A percentile compares a stretch with the other conserved stretches of the same genome.
These are phyloP conservation scores for Litsea cubeba DNA, from an alignment of 164 flowering plant species.

Conservation along the genomic window DNA sequence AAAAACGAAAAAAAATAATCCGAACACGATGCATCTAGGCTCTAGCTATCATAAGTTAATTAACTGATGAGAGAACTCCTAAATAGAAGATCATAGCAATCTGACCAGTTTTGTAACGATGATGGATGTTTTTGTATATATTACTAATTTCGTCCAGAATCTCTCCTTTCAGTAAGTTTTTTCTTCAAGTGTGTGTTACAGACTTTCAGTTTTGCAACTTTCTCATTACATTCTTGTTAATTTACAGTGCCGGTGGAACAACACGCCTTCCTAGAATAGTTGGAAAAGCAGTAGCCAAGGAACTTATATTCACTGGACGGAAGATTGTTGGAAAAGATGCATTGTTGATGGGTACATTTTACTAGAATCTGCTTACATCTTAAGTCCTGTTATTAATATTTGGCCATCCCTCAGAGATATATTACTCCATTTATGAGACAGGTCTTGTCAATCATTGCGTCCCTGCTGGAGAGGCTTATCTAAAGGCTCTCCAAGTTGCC, in stretches of 20 bases:
- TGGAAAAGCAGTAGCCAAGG: slow-evolving; percentile 79
- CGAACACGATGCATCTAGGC: too few relatives aligned
- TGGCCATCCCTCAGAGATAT: background rate
- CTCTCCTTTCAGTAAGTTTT: background rate
- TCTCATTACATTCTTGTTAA: slow-evolving; percentile 3
- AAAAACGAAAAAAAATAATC: too few relatives aligned
- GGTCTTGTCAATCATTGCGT: slow-evolving; percentile 81
- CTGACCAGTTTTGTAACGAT: too few relatives aligned
- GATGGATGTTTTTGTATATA: too few relatives aligned
- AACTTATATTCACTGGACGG: slow-evolving; percentile 84
- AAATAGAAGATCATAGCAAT: too few relatives aligned
- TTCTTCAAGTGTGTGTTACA: background rate
- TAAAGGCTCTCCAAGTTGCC: slow-evolving; percentile 87
- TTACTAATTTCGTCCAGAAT: background rate
- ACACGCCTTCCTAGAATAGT: slow-evolving; percentile 85
- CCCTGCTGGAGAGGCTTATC: slow-evolving; percentile 71
- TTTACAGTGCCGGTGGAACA: slow-evolving; percentile 87
- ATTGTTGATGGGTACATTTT: slow-evolving; percentile 48
- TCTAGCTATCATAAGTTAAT: too few relatives aligned
- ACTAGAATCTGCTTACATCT: background rate
- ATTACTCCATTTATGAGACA: slow-evolving; percentile 23
- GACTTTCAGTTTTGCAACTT: background rate
- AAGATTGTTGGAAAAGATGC: slow-evolving; percentile 69
- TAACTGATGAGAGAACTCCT: too few relatives aligned
- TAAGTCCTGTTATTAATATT: background rate